Evolutionary conservation across 345 rosid genomes (phyloP), one percentile per base, ranked within the genome.

Genomic region (Citrus inodora): DNA sequence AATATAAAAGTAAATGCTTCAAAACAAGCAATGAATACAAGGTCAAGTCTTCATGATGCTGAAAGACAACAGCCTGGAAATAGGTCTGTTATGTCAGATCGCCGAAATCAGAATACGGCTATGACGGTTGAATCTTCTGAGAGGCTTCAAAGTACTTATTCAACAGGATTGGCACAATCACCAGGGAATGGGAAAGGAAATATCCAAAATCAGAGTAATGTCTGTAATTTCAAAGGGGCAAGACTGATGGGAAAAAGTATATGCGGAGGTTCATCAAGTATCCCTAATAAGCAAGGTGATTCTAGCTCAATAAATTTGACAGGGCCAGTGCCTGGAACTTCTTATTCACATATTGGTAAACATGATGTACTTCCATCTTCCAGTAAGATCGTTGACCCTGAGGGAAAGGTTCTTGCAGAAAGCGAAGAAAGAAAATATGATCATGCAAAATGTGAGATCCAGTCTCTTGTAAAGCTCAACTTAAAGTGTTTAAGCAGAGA

Each of bases 381-480:
- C 16, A 6, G 33, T 65, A 35, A 71, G 42, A 58, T 59, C 13
- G 71, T 63, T 76, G 10, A 42, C 72, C 40, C 67, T 4, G 40
- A 60, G 37, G 76, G 16, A 56, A 80, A 78, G 62, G 67, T 35
- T 37, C 42, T 11, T 61, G 67, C 68, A 1, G 75, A 69, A 42
- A 67, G 80, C 17, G 69, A 76, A 77, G 64, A 56, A 10, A 66
- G 66, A 40, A 70, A 59, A 65, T 79, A 78, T 32, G 85, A 78
- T 9, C 71, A 63, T 73, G 87, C 87, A 33, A 87, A 89, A 78
- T 80, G 81, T 53, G 92, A 85, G 82, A 87, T 89, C 55, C 91
- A 79, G 64, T 83, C 89, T 62, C 86, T 91, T 53, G 92, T 91
- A 68, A 91, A 89, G 84, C 86, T 75, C 74, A 89, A 87, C 83